Conservation (phyloP, 768 basidiomycete species). For the Panaeolus cyanescens region DNA sequence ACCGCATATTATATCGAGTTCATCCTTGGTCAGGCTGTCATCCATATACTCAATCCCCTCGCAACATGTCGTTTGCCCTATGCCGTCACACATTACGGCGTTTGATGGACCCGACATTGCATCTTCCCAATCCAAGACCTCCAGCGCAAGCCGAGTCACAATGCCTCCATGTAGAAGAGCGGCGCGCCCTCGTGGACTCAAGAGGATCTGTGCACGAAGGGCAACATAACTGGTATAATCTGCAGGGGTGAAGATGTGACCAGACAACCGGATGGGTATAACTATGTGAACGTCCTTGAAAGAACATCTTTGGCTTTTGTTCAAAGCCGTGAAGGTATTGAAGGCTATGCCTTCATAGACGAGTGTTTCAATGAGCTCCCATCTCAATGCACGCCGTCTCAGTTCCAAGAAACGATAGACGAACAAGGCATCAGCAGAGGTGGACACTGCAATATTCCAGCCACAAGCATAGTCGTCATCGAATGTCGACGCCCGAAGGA, state of each 20-base stretch:
- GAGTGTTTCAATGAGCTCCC: slow-evolving; percentile 4
- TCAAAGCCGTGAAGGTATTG: not conserved
- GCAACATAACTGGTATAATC: slow-evolving; percentile 5
- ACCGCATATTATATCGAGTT: slow-evolving; percentile 22
- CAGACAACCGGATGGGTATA: not conserved
- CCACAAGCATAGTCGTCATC: not conserved
- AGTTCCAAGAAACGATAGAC: not conserved
- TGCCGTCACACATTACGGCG: not conserved
- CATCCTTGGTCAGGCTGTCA: slow-evolving; percentile 19
- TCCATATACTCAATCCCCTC: slow-evolving; percentile 15
- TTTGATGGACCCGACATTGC: slow-evolving; percentile 19
- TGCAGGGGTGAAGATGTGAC: not conserved
- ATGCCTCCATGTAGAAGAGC: slow-evolving; percentile 26
- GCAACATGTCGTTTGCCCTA: not conserved
- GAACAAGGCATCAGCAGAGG: not conserved
- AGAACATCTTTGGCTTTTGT: not conserved
- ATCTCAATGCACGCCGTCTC: not conserved
- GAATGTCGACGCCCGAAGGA: not conserved
- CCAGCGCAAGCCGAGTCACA: slow-evolving; percentile 20
- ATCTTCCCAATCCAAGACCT: slow-evolving; percentile 8
- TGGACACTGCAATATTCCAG: not conserved
- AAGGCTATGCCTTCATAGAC: slow-evolving; percentile 6
- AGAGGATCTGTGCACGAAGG: not conserved
- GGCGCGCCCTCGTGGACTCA: slow-evolving; percentile 20
- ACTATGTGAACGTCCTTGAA: not conserved